Evolutionary conservation across 305 asterid genomes (phyloP), one percentile per base, ranked within the genome.

Genomic region (Solanum hybrid): DNA sequence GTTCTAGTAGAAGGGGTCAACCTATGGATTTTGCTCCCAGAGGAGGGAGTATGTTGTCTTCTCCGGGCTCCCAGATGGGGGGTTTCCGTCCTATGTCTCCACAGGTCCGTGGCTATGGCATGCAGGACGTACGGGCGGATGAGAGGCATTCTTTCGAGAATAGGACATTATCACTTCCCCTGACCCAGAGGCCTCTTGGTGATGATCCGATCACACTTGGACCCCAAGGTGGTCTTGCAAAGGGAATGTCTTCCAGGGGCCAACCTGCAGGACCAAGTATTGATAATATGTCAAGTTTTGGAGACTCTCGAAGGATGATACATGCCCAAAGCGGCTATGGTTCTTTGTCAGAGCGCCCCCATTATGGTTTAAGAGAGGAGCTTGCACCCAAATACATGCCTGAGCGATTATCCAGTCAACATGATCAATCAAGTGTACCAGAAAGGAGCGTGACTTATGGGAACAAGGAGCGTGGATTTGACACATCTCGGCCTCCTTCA

Each of bases 211-310:
- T 96, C 77, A 93, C 98, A 85, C 98, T 96, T 92, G 99, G 98
- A 82, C 98, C 99, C 82, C 99, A 96, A 93, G 99, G 99, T 79
- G 99, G 98, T 86, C 99, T 96, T 90, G 98, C 96, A 14, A 95
- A 95, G 91, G 98, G 98, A 89, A 96, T 96, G 99, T 95, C 95
- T 90, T 94, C 92, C 92, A 94, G 98, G 93, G 98, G 98, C 86
- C 98, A 92, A 84, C 92, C 95, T 79, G 92, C 95, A 29, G 92
- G 93, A 82, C 90, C 94, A 51, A 92, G 79, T 80, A 86, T 90
- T 93, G 89, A 88, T 51, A 77, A 12, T 35, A 36, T 85, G 88
- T 81, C 93, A 88, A 91, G 89, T 90, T 89, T 90, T 90, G 96
- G 93, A 85, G 95, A 94, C 82, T 87, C 94, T n/a, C 90, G 95